Base-by-base conservation (phyloP, 306 rosid species). In the Vigna reflexopilosa region DNA sequence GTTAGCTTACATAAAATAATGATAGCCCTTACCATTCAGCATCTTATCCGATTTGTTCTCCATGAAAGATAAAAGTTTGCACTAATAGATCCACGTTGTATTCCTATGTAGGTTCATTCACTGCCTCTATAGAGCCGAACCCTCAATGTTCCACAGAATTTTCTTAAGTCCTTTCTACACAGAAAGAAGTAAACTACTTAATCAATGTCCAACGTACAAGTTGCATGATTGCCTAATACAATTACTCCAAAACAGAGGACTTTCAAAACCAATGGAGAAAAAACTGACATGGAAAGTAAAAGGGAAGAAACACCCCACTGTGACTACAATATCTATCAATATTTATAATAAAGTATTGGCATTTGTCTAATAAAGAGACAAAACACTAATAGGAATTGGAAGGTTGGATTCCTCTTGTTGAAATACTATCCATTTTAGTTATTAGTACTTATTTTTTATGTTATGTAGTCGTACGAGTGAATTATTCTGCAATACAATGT, bases 41-140 rank as follows among this genome's bases (percentile, higher is more conserved):
- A 80, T 72, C 81, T 85, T 73, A 66, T 87, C 81, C 17, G 66
- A 78, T 66, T 78, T 76, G 70, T 62, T 54, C 77, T 87, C 90
- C 86, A 87, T 86, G 73, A 58, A 62, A 75, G 24, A 75, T 45
- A 65, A 80, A 79, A 81, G 47, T 71, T 65, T 66, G 61, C 73
- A 77, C 40, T 8, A 49, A 26, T 10, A 55, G 15, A 80, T 54
- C 32, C 36, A 47, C 76, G 57, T 14, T 51, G 44, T 11, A 58
- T 38, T 80, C 45, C 71, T 45, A 8, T 24, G 59, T 26, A 51
- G 50, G 26, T 47, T 47, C 49, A 52, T 38, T 56, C 55, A 69
- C 63, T 2, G 8, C 55, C 61, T 62, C 55, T 20, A 20, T 45
- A 45, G 15, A 26, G 72, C 67, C 15, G 28, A 77, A 61, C 68